Evolutionary conservation across 257 asterid species (phyloP).

Genomic region (Nicotiana paniculata): DNA sequence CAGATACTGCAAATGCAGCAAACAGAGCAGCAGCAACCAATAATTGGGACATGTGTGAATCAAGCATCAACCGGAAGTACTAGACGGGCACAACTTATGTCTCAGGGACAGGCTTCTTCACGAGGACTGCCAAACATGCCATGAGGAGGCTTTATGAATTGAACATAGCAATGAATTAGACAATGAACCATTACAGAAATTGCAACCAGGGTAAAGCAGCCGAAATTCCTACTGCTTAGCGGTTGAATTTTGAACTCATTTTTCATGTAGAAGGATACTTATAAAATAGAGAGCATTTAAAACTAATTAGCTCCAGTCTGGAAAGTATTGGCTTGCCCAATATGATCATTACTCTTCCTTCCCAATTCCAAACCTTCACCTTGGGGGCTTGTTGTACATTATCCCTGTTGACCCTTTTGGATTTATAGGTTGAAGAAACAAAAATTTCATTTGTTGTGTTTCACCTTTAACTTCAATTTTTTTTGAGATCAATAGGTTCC

Average conservation of each 20-base stretch:
- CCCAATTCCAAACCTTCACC: background rate
- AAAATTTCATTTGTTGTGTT: background rate
- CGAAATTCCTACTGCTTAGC: background rate
- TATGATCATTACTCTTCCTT: background rate
- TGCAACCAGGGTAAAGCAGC: background rate
- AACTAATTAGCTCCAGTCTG: background rate
- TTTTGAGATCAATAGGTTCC: background rate
- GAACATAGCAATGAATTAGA: background rate
- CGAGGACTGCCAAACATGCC: constrained; percentile 56
- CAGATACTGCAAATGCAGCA: constrained; percentile 23
- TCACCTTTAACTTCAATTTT: background rate
- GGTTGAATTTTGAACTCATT: background rate
- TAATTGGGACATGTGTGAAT: constrained; percentile 52
- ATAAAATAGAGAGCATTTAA: no score
- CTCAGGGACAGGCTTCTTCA: constrained; percentile 75
- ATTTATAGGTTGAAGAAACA: background rate
- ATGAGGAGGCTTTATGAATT: constrained; percentile 60
- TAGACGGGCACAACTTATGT: constrained; percentile 25
- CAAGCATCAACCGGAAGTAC: constrained; percentile 19
- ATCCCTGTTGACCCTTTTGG: background rate
- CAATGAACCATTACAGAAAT: background rate
- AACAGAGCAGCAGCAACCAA: constrained; percentile 25
- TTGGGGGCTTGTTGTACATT: background rate
- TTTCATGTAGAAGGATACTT: background rate
- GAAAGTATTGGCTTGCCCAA: background rate